Conservation (phyloP, 495 filamentous ascomycete species). For the Lophiostoma macrostomum region DNA sequence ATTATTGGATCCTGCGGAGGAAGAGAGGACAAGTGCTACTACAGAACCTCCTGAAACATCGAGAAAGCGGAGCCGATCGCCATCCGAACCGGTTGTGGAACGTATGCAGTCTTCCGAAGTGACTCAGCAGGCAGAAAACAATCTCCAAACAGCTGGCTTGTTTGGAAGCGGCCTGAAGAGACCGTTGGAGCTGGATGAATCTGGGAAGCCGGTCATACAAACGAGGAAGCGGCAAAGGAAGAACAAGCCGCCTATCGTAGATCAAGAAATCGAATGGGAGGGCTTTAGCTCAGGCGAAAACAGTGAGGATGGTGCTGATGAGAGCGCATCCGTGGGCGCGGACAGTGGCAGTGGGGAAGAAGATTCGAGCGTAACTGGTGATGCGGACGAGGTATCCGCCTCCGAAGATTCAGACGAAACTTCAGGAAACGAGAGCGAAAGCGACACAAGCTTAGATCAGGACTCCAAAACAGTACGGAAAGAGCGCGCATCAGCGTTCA, state of each 20-base stretch:
- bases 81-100: not conserved
- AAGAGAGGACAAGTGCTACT: not conserved
- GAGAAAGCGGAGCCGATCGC: constrained; percentile 7
- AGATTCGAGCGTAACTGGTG: too few species aligned
- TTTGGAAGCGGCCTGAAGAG: constrained; percentile 83
- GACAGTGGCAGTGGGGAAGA: not conserved
- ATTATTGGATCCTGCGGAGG: not conserved
- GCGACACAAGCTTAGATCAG: constrained; percentile 37
- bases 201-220: constrained; percentile 75
- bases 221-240: constrained; percentile 48
- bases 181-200: constrained; percentile 72
- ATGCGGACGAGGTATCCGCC: constrained; percentile 12
- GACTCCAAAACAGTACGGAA: constrained; percentile 32
- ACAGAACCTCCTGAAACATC: not conserved
- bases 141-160: not conserved
- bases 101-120: too few species aligned
- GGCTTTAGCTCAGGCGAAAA: constrained; percentile 49
- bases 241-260: constrained; percentile 6
- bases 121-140: not conserved
- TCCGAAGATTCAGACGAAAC: constrained; percentile 25
- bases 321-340: not conserved
- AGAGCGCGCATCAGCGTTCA: constrained; percentile 71
- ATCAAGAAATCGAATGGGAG: constrained; percentile 55
- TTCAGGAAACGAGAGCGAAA: constrained; percentile 40
- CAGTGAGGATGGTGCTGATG: constrained; percentile 1